A percentile compares a stretch with the other conserved stretches of the same genome.
These are phyloP conservation scores for Monotropa hypopitys DNA, from an alignment of 179 eudicot species.

Conservation along the genomic window DNA sequence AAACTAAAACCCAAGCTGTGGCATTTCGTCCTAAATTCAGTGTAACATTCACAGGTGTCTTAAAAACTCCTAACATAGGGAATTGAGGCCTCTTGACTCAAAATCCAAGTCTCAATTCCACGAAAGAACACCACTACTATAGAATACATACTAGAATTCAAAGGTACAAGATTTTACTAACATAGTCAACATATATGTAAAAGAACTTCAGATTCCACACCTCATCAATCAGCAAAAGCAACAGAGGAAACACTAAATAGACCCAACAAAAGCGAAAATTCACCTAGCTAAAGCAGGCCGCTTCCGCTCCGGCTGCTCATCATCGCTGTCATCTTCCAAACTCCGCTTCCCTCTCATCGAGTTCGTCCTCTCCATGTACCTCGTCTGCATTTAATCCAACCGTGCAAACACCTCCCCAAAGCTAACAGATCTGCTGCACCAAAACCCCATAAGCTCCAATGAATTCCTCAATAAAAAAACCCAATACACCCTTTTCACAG, in stretches of 20 bases:
- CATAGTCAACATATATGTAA: neutral
- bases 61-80: neutral
- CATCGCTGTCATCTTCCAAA: slow-evolving; percentile 55
- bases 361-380: slow-evolving; percentile 71
- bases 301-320: slow-evolving; percentile 74
- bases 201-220: neutral
- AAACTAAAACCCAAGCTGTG: no score
- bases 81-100: neutral
- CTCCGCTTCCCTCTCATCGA: slow-evolving; percentile 75
- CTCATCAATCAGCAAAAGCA: neutral
- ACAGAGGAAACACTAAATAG: neutral
- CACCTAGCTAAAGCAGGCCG: slow-evolving; percentile 91
- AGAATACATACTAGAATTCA: neutral
- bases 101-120: neutral
- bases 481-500: neutral
- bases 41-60: neutral
- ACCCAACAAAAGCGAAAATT: slow-evolving; percentile 1
- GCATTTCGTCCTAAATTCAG: neutral
- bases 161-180: neutral
- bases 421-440: slow-evolving; percentile 32
- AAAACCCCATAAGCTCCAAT: slow-evolving; percentile 7
- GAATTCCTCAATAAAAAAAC: slow-evolving; percentile 4
- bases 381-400: slow-evolving; percentile 49
- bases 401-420: slow-evolving; percentile 14
- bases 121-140: neutral